These are phyloP conservation scores for Lichenothelia convexa DNA, from an alignment of 495 filamentous ascomycete genomes.

Conservation along the genomic window DNA sequence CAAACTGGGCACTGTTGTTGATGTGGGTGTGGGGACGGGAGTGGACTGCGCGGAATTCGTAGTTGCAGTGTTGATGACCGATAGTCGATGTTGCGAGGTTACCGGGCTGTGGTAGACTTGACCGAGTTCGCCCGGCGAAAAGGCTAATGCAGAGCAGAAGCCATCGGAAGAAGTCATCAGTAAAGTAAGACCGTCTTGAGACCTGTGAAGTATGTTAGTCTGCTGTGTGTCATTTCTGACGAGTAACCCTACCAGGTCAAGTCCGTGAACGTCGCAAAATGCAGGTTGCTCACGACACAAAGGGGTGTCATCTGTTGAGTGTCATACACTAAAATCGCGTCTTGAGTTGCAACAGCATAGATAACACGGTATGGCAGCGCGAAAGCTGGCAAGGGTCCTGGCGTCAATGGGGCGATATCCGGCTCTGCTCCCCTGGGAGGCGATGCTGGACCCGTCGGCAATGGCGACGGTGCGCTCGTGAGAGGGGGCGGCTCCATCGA, in stretches of 20 bases:
- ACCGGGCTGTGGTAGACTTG: slow-evolving; percentile 55
- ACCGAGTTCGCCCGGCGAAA: slow-evolving; percentile 73
- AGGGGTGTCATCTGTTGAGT: slow-evolving; percentile 91
- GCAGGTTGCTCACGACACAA: slow-evolving; percentile 85
- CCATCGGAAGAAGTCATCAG: slow-evolving; percentile 95
- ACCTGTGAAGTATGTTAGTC: slow-evolving; percentile 39
- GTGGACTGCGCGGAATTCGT: slow-evolving; percentile 11
- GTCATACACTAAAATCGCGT: slow-evolving; percentile 90
- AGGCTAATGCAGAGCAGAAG: slow-evolving; percentile 84
- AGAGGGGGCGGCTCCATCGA: slow-evolving; percentile 72
- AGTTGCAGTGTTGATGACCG: slow-evolving; percentile 13
- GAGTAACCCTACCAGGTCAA: slow-evolving; percentile 58
- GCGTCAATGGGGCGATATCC: slow-evolving; percentile 36
- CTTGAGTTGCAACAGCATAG: slow-evolving; percentile 94
- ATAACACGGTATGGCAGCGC: slow-evolving; percentile 80
- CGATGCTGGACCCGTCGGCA: slow-evolving; percentile 24
- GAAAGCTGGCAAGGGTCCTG: slow-evolving; percentile 39
- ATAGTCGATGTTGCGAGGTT: slow-evolving; percentile 22
- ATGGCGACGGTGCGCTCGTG: slow-evolving; percentile 29
- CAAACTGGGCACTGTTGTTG: slow-evolving; percentile 2
- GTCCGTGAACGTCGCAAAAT: slow-evolving; percentile 95
- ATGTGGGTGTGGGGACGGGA: slow-evolving; percentile 12
- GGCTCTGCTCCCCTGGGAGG: slow-evolving; percentile 35
- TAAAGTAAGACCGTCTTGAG: slow-evolving; percentile 74
- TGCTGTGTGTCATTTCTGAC: slow-evolving; percentile 12